These are phyloP conservation scores for Gypsophila paniculata DNA, from an alignment of 179 eudicot genomes.

Conservation along the genomic window DNA sequence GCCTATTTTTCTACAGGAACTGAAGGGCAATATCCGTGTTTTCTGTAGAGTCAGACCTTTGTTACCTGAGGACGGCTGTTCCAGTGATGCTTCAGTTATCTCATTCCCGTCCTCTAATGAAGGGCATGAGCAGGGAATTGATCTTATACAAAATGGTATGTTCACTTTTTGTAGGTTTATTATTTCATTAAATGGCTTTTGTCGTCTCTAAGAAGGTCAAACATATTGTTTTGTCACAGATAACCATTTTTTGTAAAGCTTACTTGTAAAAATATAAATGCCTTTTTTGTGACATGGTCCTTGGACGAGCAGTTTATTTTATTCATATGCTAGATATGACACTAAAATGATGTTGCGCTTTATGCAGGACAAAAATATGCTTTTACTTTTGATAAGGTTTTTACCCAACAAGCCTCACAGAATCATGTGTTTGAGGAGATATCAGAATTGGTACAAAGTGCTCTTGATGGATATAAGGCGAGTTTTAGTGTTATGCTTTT, in stretches of 20 bases:
- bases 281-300: background rate
- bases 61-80: constrained; percentile 60
- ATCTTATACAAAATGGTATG: constrained; percentile 55
- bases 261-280: background rate
- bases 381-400: constrained; percentile 72
- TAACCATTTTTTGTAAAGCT: background rate
- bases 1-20: constrained; percentile 41
- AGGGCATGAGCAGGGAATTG: constrained; percentile 63
- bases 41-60: constrained; percentile 75
- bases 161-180: background rate
- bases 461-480: constrained; percentile 86
- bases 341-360: background rate
- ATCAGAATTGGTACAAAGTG: constrained; percentile 78
- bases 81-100: constrained; percentile 40
- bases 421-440: constrained; percentile 64
- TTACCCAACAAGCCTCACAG: constrained; percentile 58
- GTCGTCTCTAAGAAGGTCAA: background rate
- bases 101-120: constrained; percentile 53
- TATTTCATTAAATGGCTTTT: background rate
- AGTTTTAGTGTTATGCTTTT: constrained; percentile 6
- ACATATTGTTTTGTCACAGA: background rate
- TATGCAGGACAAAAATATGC: constrained; percentile 59
- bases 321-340: background rate
- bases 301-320: too few relatives aligned
- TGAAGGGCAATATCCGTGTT: constrained; percentile 82